A percentile compares a stretch with the other conserved stretches of the same genome.
Evolutionary conservation across 257 asterid species (phyloP).

Genomic region (Solanum rostratum): DNA sequence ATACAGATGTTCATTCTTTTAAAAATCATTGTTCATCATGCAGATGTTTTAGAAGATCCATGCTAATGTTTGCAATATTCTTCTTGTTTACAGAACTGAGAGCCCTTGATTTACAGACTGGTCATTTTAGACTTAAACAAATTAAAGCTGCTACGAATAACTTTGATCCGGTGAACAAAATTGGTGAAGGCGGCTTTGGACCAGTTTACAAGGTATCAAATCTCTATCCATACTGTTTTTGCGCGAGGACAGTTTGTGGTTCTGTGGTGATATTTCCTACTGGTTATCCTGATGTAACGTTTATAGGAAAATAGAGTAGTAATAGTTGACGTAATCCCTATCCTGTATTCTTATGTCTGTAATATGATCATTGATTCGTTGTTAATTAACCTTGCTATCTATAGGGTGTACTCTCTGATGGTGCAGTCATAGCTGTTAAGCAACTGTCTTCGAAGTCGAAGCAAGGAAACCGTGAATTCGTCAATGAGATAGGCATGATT

Average conservation of each 20-base stretch:
- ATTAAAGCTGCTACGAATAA: constrained; percentile 31
- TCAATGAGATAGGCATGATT: constrained; percentile 41
- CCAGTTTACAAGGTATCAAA: constrained; percentile 30
- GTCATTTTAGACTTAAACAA: constrained; percentile 31
- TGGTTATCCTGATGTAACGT: background rate
- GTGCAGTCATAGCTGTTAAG: constrained; percentile 29
- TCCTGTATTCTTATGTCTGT: background rate
- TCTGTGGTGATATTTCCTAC: background rate
- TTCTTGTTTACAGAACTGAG: constrained; percentile 21
- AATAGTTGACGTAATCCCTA: background rate
- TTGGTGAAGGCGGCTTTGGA: constrained; percentile 46
- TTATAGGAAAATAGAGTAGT: background rate
- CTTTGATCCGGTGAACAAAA: constrained; percentile 29
- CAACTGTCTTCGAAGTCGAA: constrained; percentile 36
- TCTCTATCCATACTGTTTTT: background rate
- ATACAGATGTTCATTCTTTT: background rate
- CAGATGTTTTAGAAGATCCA: background rate
- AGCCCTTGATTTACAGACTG: constrained; percentile 32
- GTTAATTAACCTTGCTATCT: background rate
- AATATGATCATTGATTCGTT: background rate
- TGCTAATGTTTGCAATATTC: background rate
- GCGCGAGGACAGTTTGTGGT: background rate
- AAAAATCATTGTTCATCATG: background rate
- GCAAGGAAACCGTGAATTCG: constrained; percentile 38
- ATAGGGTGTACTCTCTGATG: constrained; percentile 29